Evolutionary conservation across 164 flowering plant genomes (phyloP), one percentile per base, ranked within the genome.

Genomic region (Aristolochia contorta): DNA sequence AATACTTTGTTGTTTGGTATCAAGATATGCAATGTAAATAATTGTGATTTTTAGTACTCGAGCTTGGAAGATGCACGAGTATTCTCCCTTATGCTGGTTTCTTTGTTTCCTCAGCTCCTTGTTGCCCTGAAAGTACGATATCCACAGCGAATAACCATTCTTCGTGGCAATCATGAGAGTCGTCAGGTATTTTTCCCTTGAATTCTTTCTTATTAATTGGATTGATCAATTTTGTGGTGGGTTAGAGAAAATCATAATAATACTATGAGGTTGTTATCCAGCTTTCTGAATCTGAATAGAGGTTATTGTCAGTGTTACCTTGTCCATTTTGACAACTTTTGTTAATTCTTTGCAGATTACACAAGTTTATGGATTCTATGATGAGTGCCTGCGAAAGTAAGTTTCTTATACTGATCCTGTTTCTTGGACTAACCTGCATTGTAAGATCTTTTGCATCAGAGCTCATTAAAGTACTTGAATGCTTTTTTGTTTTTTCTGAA

Each of bases 301-400:
- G 24, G 55, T 52, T 53, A 16, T 27, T 53, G 23, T 32, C 20
- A 27, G 30, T 53, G 23, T 53, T 53, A 16, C 9, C 4, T 3
- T 25, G 58, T 47, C 50, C 41, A 21, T 23, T 45, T 22, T 48
- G 24, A 32, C 37, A 37, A n/a, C n/a, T n/a, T n/a, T n/a, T n/a
- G n/a, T n/a, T n/a, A n/a, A n/a, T 46, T 16, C 60, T 49, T 67
- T 82, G 85, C 96, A 92, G 98, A 92, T 92, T 64, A 92, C 98
- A 61, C 98, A 92, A 75, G 98, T 92, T 54, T 92, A 92, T 80
- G 98, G 98, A 16, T 92, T 92, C 67, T 89, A 89, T 80, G 98
- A 92, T 67, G 98, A 92, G 74, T 92, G 98, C 77, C 79, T 92
- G 45, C 80, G 96, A 68, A 89, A 92, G 98, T 92, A 74, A 89